Evolutionary conservation across 805 yeast genomes (phyloP).

Genomic region (Metschnikowia lachancei): DNA sequence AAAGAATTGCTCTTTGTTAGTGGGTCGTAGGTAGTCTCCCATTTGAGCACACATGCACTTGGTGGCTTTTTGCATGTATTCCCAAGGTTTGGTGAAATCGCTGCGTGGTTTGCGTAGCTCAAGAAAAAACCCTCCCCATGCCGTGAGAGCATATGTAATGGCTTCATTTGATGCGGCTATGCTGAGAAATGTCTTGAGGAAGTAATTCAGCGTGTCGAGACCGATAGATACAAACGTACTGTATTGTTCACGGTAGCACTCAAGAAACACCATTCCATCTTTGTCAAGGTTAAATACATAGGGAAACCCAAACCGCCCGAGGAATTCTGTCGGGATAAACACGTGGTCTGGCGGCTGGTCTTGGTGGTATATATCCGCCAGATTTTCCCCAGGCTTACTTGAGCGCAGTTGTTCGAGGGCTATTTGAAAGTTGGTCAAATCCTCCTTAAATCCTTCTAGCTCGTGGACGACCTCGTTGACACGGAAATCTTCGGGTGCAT

Average conservation of each 20-base stretch:
- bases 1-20: constrained; percentile 16
- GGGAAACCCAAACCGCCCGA: constrained; percentile 8
- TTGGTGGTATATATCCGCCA: not conserved
- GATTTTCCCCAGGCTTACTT: not conserved
- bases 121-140: constrained; percentile 24
- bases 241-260: constrained; percentile 20
- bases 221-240: constrained; percentile 20
- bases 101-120: constrained; percentile 16
- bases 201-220: constrained; percentile 20
- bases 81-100: constrained; percentile 20
- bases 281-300: constrained; percentile 13
- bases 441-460: constrained; percentile 16
- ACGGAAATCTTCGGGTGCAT: constrained; percentile 3
- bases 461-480: constrained; percentile 15
- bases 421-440: constrained; percentile 16
- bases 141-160: constrained; percentile 20
- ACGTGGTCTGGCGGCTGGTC: not conserved
- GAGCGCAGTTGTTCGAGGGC: constrained; percentile 15
- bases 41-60: constrained; percentile 18
- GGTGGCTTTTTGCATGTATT: constrained; percentile 23
- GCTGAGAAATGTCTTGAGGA: constrained; percentile 21
- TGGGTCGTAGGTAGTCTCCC: constrained; percentile 16
- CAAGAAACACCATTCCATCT: constrained; percentile 20
- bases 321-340: constrained; percentile 6
- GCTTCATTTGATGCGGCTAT: constrained; percentile 18